Evolutionary conservation across 2,329 filamentous ascomycete genomes (phyloP).

Genomic region (Pseudogymnoascus sp.): DNA sequence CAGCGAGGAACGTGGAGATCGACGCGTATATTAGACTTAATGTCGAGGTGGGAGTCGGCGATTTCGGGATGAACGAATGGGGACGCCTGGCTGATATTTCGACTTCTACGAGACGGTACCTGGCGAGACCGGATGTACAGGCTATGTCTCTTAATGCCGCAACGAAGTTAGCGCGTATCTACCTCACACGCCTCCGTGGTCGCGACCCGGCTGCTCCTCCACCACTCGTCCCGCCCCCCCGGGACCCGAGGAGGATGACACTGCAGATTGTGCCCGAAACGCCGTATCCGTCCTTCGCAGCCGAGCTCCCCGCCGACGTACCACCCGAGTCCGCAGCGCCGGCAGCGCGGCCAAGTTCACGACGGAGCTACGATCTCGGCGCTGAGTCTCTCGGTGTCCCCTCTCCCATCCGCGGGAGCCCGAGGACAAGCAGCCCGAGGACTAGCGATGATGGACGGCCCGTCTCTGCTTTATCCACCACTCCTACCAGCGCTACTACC

Average conservation of each 20-base stretch:
- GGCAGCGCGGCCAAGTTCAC: slow-evolving; percentile 9
- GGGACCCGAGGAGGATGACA: slow-evolving; percentile 11
- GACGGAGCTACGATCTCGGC: slow-evolving; percentile 27
- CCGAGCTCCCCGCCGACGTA: slow-evolving; percentile 52
- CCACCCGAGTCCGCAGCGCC: slow-evolving; percentile 20
- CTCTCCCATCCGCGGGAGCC: slow-evolving; percentile 19
- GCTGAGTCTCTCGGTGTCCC: slow-evolving; percentile 24
- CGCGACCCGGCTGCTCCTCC: not conserved
- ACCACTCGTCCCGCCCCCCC: not conserved
- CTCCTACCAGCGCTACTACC: not conserved
- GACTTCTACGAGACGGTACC: slow-evolving; percentile 79
- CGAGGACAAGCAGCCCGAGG: slow-evolving; percentile 42
- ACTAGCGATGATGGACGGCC: slow-evolving; percentile 32
- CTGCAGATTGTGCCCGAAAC: slow-evolving; percentile 30
- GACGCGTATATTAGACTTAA: slow-evolving; percentile 97
- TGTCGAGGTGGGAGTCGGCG: slow-evolving; percentile 88
- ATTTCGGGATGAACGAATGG: slow-evolving; percentile 99
- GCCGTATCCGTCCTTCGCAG: slow-evolving; percentile 26
- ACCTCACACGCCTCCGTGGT: slow-evolving; percentile 51
- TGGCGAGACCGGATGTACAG: slow-evolving; percentile 65
- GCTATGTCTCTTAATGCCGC: slow-evolving; percentile 68
- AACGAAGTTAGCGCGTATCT: slow-evolving; percentile 73
- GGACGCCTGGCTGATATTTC: slow-evolving; percentile 88
- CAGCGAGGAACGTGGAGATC: slow-evolving; percentile 67
- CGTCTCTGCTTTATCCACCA: slow-evolving; percentile 11